Evolutionary conservation across 768 basidiomycete genomes (phyloP), one percentile per base, ranked within the genome.

Genomic region (Trametes gibbosa): DNA sequence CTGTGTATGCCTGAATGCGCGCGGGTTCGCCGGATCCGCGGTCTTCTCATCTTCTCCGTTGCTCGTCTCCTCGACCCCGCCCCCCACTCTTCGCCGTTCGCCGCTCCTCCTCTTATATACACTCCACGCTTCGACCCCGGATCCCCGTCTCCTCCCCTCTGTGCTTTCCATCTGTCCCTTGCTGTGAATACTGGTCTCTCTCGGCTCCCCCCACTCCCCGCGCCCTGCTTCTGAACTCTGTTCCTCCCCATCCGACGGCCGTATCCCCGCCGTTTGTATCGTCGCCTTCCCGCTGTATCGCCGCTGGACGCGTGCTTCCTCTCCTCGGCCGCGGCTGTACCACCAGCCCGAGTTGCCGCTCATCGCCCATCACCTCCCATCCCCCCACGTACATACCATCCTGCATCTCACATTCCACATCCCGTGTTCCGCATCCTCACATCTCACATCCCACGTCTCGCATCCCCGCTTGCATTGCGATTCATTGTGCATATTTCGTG

Each of bases 401-500:
- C 29, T 10, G 29, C 29, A 32, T 32, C 29, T 10, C 10, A 10
- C 29, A 32, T 32, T 10, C 29, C 29, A 32, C 10, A 32, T n/a
- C n/a, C n/a, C n/a, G n/a, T n/a, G n/a, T n/a, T n/a, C n/a, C n/a
- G n/a, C n/a, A n/a, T n/a, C n/a, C n/a, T n/a, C n/a, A n/a, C n/a
- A n/a, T n/a, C n/a, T n/a, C 29, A 32, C 29, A 32, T 32, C 29
- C 29, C 29, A 10, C 29, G 10, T 32, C 29, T 32, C 29, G 29
- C 29, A 4, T 10, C 5, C 10, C 4, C 29, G 29, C 10, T 10
- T 10, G 29, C 29, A 32, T 32, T 10, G 29, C 29, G 29, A 32
- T 56, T 55, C 53, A 49, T 54, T 61, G 59, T 56, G 49, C 59
- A 55, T 61, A 56, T 56, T 50, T 39, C 24, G 23, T 21, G 27